phyloP scores from a whole-genome alignment of 345 rosid genomes.

The Pistacia vera region DNA sequence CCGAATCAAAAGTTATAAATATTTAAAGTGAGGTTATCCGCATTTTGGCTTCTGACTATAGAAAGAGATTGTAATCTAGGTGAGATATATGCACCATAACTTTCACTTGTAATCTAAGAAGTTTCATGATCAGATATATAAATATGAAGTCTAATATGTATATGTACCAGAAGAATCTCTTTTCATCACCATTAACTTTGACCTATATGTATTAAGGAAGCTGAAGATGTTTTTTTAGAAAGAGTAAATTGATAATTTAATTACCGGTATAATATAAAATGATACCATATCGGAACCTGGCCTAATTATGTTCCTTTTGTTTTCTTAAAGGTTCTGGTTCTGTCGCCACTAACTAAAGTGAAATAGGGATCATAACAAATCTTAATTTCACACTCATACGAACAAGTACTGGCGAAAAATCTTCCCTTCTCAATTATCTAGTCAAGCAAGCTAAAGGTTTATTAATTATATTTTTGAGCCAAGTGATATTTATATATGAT shows the following conservation, averaged over 20 bases:
- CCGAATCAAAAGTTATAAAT: too few relatives aligned
- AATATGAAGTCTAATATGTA: too few relatives aligned
- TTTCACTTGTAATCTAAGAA: too few relatives aligned
- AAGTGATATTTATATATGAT: not conserved
- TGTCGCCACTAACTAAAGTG: conserved; percentile 19
- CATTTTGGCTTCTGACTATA: too few relatives aligned
- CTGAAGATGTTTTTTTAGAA: not conserved
- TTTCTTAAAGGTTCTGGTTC: conserved; percentile 14
- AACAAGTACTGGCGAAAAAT: too few relatives aligned
- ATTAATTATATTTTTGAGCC: not conserved
- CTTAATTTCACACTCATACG: conserved; percentile 16
- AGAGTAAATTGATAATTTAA: not conserved
- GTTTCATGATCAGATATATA: too few relatives aligned
- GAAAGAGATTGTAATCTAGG: too few relatives aligned
- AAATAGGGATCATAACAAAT: conserved; percentile 3
- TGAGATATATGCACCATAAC: too few relatives aligned
- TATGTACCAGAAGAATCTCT: not conserved
- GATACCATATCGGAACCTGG: not conserved
- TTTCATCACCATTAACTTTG: not conserved
- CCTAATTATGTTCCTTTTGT: conserved; percentile 9
- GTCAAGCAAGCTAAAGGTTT: conserved; percentile 4
- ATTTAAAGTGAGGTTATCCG: too few relatives aligned
- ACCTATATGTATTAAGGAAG: not conserved
- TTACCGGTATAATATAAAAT: not conserved
- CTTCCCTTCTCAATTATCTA: not conserved